Base-by-base conservation (phyloP, 1,284 basidiomycete species). In the Tilletia walkeri region DNA sequence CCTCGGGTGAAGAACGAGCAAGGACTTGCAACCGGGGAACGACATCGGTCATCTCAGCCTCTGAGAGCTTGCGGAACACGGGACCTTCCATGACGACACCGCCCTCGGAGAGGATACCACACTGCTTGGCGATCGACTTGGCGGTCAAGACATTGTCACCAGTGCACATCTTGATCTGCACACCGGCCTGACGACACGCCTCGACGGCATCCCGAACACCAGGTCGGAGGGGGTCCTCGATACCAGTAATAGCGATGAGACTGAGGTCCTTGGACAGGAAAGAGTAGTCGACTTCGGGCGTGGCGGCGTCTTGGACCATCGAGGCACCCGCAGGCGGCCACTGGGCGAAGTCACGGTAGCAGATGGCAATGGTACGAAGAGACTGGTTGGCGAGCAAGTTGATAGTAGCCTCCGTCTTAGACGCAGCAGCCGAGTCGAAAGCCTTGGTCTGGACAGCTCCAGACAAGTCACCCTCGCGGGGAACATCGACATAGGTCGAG, bases 151-250 rank as follows among this genome's bases (percentile, higher is more conserved):
- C 92, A 78, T 98, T 99, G 85, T 99, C 95, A 82, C 95, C 95
- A 0, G 95, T 98, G 84, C 93, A 96, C 95, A 99, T 99, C 87
- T 97, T 98, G 86, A 99, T 90, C 39, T 88, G 88, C n/a, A 99
- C 94, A 76, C 95, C 95, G 50, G 96, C 95, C 69, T 87, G 88
- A 78, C 89, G 89, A 83, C 94, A 97, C 74, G 92, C 89, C 66
- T 88, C 87, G 36, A 99, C 95, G 36, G 95, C 94, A 14, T 94
- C 88, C 7, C 88, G 88, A 20, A 99, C 95, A 82, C 94, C 94
- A 0, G 89, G 88, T 53, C 95, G 92, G 4, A 99, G 88, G 47
- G 95, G 95, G 82, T 99, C 96, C 83, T 98, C 95, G 82, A 99
- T 96, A 82, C 93, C 95, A 74, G 90, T 89, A 76, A 99, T 91